Conservation (phyloP, 2,329 filamentous ascomycete genomes). For the Monosporascus sp. region DNA sequence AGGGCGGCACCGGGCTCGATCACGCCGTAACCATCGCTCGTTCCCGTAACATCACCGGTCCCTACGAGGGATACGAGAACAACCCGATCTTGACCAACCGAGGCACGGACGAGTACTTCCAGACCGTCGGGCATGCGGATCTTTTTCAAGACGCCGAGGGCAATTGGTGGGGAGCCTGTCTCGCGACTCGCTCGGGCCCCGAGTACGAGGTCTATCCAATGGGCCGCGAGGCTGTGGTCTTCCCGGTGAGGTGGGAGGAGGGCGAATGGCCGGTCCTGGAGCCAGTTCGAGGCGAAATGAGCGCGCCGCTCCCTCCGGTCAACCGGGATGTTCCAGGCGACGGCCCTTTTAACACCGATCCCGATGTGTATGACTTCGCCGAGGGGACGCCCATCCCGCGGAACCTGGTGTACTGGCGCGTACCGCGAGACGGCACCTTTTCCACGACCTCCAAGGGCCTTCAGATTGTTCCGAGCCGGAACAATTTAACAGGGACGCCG, state of each 20-base stretch:
- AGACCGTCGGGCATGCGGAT: constrained; percentile 39
- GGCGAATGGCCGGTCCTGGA: constrained; percentile 42
- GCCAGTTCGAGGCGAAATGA: constrained; percentile 38
- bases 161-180: constrained; percentile 47
- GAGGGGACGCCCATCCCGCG: constrained; percentile 16
- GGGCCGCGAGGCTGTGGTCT: constrained; percentile 46
- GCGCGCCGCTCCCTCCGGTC: constrained; percentile 32
- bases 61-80: constrained; percentile 33
- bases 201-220: constrained; percentile 40
- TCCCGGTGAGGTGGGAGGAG: constrained; percentile 38
- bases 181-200: constrained; percentile 40
- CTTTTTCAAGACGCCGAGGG: constrained; percentile 37
- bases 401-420: constrained; percentile 28
- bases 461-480: constrained; percentile 20
- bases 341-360: constrained; percentile 18
- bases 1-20: constrained; percentile 39
- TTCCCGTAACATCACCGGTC: constrained; percentile 32
- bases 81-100: constrained; percentile 42
- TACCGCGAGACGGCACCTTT: constrained; percentile 21
- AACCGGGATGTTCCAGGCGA: constrained; percentile 29
- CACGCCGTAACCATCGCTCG: constrained; percentile 40
- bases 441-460: constrained; percentile 15
- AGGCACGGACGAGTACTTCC: constrained; percentile 33
- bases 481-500: constrained; percentile 20
- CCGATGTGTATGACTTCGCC: constrained; percentile 16